Conservation (phyloP, 495 filamentous ascomycete genomes). For the Talaromyces adpressus region DNA sequence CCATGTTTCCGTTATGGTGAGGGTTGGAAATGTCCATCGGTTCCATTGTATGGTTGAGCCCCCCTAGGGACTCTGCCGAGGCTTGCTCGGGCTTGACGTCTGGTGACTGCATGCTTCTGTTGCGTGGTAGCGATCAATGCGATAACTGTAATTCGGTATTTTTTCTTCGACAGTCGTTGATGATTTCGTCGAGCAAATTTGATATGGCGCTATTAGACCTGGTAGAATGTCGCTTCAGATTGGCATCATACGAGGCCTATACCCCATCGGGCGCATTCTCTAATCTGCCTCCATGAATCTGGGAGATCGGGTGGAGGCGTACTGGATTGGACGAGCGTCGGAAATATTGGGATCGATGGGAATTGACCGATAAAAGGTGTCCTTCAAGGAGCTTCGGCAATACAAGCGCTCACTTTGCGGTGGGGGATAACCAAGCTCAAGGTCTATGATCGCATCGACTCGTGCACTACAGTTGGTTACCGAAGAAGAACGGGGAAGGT, state of each 20-base stretch:
- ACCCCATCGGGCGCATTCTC: slow-evolving; percentile 2
- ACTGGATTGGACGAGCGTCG: neutral
- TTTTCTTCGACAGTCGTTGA: neutral
- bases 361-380: neutral
- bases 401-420: neutral
- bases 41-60: neutral
- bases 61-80: neutral
- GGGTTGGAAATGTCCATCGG: neutral
- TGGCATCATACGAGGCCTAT: neutral
- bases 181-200: neutral
- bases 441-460: neutral
- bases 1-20: neutral
- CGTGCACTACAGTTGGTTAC: neutral
- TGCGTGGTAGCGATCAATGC: neutral
- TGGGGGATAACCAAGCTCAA: neutral
- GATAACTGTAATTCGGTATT: neutral
- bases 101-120: slow-evolving; percentile 1
- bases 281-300: slow-evolving; percentile 1
- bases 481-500: neutral
- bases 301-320: neutral
- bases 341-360: neutral
- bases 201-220: neutral
- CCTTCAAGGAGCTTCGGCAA: neutral
- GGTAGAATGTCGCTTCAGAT: neutral
- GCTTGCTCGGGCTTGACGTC: neutral